These are phyloP conservation scores for Ophiostoma perfectum DNA, from an alignment of 2,329 filamentous ascomycete genomes.

Conservation along the genomic window DNA sequence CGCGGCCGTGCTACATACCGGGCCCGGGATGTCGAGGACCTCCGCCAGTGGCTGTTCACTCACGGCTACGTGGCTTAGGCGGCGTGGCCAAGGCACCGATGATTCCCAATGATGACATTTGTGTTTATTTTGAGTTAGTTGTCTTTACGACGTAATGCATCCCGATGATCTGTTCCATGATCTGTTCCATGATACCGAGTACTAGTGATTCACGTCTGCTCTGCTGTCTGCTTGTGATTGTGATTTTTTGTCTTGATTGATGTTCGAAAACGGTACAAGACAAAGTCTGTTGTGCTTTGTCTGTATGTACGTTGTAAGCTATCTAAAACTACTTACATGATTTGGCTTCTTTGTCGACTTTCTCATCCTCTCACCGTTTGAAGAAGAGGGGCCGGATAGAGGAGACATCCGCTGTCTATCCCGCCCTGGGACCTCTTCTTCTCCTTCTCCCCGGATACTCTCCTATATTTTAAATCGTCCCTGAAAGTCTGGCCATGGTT, in stretches of 20 bases:
- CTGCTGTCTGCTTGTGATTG: neutral
- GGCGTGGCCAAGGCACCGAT: neutral
- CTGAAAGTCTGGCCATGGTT: conserved; percentile 15
- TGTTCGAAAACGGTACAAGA: conserved; percentile 2
- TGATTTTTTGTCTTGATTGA: neutral
- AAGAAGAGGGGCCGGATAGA: conserved; percentile 5
- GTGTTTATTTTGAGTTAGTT: neutral
- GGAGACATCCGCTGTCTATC: conserved; percentile 6
- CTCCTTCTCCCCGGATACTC: conserved; percentile 13
- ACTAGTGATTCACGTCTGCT: neutral
- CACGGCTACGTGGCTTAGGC: conserved; percentile 21
- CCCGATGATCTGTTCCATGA: neutral
- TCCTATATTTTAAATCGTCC: conserved; percentile 2
- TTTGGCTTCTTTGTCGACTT: conserved; percentile 11
- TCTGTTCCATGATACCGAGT: neutral
- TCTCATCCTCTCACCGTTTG: conserved; percentile 15
- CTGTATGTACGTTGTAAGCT: conserved; percentile 14
- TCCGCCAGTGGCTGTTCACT: conserved; percentile 52
- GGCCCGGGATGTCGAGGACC: conserved; percentile 63
- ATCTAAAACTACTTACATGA: conserved; percentile 17
- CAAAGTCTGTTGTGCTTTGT: conserved; percentile 16
- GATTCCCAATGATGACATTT: neutral
- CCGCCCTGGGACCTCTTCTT: neutral
- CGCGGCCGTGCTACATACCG: conserved; percentile 77
- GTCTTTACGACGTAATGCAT: neutral